Evolutionary conservation across 2,329 filamentous ascomycete genomes (phyloP).

Genomic region (Podosphaera xanthii): DNA sequence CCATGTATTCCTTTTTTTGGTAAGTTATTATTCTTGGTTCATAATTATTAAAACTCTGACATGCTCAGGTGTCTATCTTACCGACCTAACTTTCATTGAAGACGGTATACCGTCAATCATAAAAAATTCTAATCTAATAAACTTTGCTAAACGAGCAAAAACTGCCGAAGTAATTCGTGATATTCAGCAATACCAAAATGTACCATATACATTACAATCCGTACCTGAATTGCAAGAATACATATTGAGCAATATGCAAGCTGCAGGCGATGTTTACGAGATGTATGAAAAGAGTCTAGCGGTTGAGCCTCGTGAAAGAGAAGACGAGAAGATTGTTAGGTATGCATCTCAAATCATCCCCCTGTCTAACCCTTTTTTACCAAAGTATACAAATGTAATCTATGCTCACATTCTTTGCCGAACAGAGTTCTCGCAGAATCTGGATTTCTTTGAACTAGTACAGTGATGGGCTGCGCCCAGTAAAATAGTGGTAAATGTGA

Average conservation of each 20-base stretch:
- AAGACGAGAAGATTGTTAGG: constrained; percentile 99
- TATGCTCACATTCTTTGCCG: constrained; percentile 5
- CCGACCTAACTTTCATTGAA: constrained; percentile 94
- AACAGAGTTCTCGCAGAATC: constrained; percentile 35
- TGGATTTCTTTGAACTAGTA: constrained; percentile 26
- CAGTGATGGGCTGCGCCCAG: not conserved
- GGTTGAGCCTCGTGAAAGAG: constrained; percentile 82
- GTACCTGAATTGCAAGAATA: constrained; percentile 90
- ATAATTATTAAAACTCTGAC: constrained; percentile 3
- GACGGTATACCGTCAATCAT: constrained; percentile 91
- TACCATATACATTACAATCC: constrained; percentile 76
- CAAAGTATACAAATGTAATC: constrained; percentile 8
- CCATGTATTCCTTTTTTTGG: constrained; percentile 97
- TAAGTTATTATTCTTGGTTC: constrained; percentile 20
- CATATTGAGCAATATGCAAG: constrained; percentile 88
- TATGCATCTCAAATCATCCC: constrained; percentile 9
- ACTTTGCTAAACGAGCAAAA: constrained; percentile 95
- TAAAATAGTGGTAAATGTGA: not conserved
- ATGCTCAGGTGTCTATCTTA: constrained; percentile 65
- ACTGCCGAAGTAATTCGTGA: constrained; percentile 95
- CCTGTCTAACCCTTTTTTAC: constrained; percentile 3
- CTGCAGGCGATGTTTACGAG: constrained; percentile 86
- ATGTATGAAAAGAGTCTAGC: constrained; percentile 96
- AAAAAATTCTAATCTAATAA: constrained; percentile 92
- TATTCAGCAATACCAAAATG: constrained; percentile 96